Conservation (phyloP, 208 protist genomes). For the Trypanosoma rangeli region DNA sequence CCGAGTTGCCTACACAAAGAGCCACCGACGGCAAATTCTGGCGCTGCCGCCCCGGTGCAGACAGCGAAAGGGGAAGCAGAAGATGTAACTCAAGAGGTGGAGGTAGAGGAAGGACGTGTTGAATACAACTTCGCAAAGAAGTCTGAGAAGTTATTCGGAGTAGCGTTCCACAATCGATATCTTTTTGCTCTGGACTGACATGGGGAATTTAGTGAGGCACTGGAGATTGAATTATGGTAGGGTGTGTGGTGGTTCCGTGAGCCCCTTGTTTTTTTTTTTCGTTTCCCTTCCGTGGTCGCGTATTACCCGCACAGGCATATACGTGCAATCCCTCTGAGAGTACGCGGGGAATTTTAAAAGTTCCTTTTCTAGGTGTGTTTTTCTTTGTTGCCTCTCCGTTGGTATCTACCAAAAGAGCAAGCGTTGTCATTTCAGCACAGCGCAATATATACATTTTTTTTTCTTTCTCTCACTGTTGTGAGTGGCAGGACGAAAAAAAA, state of each 20-base stretch:
- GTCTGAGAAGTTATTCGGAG: constrained; percentile 77
- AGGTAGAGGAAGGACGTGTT: constrained; percentile 23
- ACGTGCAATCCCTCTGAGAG: no score
- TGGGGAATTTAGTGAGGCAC: not conserved
- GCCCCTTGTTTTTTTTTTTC: not conserved
- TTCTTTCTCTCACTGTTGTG: not conserved
- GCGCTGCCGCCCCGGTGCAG: not conserved
- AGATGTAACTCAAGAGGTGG: constrained; percentile 1
- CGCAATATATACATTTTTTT: not conserved
- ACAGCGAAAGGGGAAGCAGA: not conserved
- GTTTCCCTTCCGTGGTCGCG: no score
- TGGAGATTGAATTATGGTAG: not conserved
- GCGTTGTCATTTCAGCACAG: no score
- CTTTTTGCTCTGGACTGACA: constrained; percentile 80
- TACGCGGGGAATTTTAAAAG: no score
- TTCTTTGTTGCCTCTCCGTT: no score
- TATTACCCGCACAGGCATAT: no score
- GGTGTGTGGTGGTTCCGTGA: not conserved
- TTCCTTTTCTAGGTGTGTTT: no score
- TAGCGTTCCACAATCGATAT: constrained; percentile 89
- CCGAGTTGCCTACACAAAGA: not conserved
- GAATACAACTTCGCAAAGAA: constrained; percentile 86
- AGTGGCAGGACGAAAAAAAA: not conserved
- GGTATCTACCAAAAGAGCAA: no score
- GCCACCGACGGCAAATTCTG: constrained; percentile 4